These are phyloP conservation scores for Blastomyces emzantsi DNA, from an alignment of 2,329 filamentous ascomycete genomes.

Conservation along the genomic window DNA sequence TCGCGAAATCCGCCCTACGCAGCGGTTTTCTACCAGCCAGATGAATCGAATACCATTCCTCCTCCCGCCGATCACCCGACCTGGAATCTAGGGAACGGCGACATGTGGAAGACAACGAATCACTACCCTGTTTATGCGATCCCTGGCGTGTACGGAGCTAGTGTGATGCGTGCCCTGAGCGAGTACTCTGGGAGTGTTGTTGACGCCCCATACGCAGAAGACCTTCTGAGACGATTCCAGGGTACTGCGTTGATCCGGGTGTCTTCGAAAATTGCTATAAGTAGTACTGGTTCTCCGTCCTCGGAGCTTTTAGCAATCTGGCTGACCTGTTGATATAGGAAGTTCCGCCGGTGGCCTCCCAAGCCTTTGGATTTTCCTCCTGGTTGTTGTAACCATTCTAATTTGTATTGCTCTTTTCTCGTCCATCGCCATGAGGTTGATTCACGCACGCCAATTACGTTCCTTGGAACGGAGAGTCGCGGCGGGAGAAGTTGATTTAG, in stretches of 20 bases:
- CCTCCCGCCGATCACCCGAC: constrained; percentile 53
- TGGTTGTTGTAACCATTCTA: constrained; percentile 61
- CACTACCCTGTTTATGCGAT: constrained; percentile 78
- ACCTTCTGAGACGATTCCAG: constrained; percentile 31
- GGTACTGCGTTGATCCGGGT: constrained; percentile 42
- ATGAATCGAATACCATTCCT: constrained; percentile 47
- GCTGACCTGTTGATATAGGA: constrained; percentile 20
- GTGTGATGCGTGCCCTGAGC: constrained; percentile 62
- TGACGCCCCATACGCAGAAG: constrained; percentile 18
- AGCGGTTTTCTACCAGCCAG: constrained; percentile 48
- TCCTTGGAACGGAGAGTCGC: constrained; percentile 61
- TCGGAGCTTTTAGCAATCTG: neutral
- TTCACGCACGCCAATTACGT: constrained; percentile 63
- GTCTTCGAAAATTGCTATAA: constrained; percentile 42
- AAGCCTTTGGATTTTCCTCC: constrained; percentile 70
- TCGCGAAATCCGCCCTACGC: constrained; percentile 54
- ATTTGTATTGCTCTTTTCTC: constrained; percentile 57
- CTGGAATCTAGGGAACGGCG: constrained; percentile 64
- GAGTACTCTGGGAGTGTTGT: constrained; percentile 70
- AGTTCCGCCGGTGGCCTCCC: constrained; percentile 43
- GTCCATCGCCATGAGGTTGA: constrained; percentile 64
- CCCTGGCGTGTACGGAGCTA: constrained; percentile 54
- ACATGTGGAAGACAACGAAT: constrained; percentile 61
- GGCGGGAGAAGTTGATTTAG: constrained; percentile 73
- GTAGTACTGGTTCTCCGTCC: constrained; percentile 23